A percentile compares a stretch with the other conserved stretches of the same genome.
Evolutionary conservation across 495 filamentous ascomycete genomes (phyloP).

Genomic region (Penicillium waksmanii): DNA sequence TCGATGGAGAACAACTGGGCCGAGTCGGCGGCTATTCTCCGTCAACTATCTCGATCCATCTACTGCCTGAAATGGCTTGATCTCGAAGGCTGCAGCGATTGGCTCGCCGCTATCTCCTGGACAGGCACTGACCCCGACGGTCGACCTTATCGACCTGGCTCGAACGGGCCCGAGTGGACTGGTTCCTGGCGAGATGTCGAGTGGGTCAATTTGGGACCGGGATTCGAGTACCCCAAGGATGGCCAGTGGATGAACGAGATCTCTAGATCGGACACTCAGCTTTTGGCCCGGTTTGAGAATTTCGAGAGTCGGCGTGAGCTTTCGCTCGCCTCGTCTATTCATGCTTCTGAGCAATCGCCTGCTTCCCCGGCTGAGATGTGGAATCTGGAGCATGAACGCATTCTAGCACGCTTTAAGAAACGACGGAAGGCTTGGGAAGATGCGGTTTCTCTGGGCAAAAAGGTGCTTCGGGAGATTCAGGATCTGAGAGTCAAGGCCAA

Average conservation of each 20-base stretch:
- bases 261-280: neutral
- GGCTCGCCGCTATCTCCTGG: slow-evolving; percentile 67
- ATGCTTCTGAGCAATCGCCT: slow-evolving; percentile 6
- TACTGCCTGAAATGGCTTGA: slow-evolving; percentile 81
- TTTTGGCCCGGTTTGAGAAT: neutral
- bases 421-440: slow-evolving; percentile 31
- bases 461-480: slow-evolving; percentile 34
- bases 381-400: slow-evolving; percentile 39
- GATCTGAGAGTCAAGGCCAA: slow-evolving; percentile 29
- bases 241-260: neutral
- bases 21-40: slow-evolving; percentile 69
- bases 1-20: slow-evolving; percentile 68
- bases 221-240: slow-evolving; percentile 30
- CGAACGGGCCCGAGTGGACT: slow-evolving; percentile 53
- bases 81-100: slow-evolving; percentile 74
- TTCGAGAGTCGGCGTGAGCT: neutral
- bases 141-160: slow-evolving; percentile 22
- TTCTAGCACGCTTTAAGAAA: slow-evolving; percentile 31
- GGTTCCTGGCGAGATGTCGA: slow-evolving; percentile 53
- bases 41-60: slow-evolving; percentile 65
- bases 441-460: slow-evolving; percentile 25
- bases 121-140: slow-evolving; percentile 37
- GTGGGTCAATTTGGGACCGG: slow-evolving; percentile 53
- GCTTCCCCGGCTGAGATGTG: slow-evolving; percentile 17
- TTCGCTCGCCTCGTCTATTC: slow-evolving; percentile 2